Evolutionary conservation across 495 filamentous ascomycete genomes (phyloP), one percentile per base, ranked within the genome.

Genomic region (Gamarada debralockiae): DNA sequence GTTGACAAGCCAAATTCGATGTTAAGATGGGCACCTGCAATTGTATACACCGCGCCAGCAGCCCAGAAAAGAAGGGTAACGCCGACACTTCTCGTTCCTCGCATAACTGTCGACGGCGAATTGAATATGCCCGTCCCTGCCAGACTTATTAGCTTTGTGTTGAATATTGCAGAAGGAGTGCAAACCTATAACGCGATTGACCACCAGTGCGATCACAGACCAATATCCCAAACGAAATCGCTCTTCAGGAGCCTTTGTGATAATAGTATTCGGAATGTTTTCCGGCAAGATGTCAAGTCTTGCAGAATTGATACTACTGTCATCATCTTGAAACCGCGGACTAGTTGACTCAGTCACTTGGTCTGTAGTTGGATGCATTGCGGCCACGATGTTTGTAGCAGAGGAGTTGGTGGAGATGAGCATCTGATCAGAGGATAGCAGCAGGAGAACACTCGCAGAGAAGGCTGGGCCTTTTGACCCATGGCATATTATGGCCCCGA

Each of bases 1-100:
- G 75, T 66, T n/a, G 67, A 67, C 1, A 75, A 50, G 3, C 73
- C 73, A 13, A 70, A 63, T 48, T 75, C 73, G 17, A 72, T 60
- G 60, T 67, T 71, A 31, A 71, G 50, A 31, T 69, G 62, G 8
- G 65, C 48, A 24, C 70, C 73, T 49, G 64, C 66, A 6, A 72
- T 54, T 6, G 58, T 52, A 39, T 70, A 62, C 17, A 74, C 42
- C 14, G 56, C 60, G n/a, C 67, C 69, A 20, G 60, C 38, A 24
- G 63, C 37, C 73, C 73, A 76, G 20, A 73, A 58, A 5, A 74
- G 22, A 3, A 76, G 47, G 0, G 70, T 63, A 23, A 58, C 53
- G 14, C 72, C 73, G 34, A 67, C 58, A 49, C 66, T 72, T 24
- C 60, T 50, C 25, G 70, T 71, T 23, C 61, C 66, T 29, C 38